Evolutionary conservation across 2,329 filamentous ascomycete genomes (phyloP).

Genomic region (Aureobasidium lini): DNA sequence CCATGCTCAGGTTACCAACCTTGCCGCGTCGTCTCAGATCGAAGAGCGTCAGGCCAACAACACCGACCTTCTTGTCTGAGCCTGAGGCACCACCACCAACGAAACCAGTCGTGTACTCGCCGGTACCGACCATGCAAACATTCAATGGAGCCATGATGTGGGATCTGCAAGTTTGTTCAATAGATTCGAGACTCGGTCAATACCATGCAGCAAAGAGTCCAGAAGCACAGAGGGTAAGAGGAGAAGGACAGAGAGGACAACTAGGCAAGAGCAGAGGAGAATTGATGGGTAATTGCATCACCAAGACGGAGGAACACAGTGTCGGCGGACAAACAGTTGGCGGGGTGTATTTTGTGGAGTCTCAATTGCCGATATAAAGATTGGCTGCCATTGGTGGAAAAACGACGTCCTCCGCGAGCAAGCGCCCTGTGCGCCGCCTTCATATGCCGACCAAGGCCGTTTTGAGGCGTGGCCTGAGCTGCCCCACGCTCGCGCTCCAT

Average conservation of each 20-base stretch:
- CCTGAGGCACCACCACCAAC: slow-evolving; percentile 74
- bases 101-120: slow-evolving; percentile 95
- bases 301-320: neutral
- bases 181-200: neutral
- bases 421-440: neutral
- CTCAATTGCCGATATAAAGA: slow-evolving; percentile 10
- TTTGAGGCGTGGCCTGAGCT: neutral
- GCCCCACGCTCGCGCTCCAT: neutral
- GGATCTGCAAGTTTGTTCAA: neutral
- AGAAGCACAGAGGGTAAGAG: neutral
- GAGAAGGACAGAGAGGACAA: neutral
- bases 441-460: neutral
- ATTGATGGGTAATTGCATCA: slow-evolving; percentile 7
- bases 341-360: slow-evolving; percentile 13
- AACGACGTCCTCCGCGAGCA: neutral
- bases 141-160: slow-evolving; percentile 41
- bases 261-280: neutral
- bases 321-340: neutral
- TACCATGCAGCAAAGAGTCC: neutral
- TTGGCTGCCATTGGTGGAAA: neutral
- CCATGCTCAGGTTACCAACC: slow-evolving; percentile 80
- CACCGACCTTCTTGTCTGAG: slow-evolving; percentile 94
- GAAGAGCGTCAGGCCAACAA: slow-evolving; percentile 83
- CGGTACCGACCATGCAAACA: slow-evolving; percentile 64
- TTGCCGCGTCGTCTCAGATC: slow-evolving; percentile 83